Evolutionary conservation across 805 yeast species (phyloP).

Genomic region (Wickerhamomyces ciferrii): DNA sequence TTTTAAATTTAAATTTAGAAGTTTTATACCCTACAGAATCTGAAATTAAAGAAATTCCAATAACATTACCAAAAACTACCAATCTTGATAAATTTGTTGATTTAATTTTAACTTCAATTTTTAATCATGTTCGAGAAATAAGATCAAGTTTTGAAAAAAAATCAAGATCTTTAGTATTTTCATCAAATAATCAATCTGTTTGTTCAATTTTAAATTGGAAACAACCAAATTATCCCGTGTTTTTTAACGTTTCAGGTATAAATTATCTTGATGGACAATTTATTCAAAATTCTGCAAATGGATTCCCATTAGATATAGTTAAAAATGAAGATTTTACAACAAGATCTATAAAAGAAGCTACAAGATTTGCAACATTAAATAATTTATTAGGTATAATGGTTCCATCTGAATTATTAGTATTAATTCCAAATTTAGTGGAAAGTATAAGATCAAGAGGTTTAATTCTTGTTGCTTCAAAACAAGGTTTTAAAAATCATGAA

Average conservation of each 20-base stretch:
- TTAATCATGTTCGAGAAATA: slow-evolving; percentile 60
- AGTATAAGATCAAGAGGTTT: slow-evolving; percentile 77
- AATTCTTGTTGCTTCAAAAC: slow-evolving; percentile 68
- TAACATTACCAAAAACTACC: slow-evolving; percentile 33
- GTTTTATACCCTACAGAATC: slow-evolving; percentile 67
- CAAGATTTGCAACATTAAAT: slow-evolving; percentile 72
- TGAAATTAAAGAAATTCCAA: slow-evolving; percentile 36
- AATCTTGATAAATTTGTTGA: slow-evolving; percentile 76
- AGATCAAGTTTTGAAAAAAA: slow-evolving; percentile 30
- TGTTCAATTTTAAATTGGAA: slow-evolving; percentile 96
- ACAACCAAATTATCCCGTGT: slow-evolving; percentile 96
- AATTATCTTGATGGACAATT: slow-evolving; percentile 30
- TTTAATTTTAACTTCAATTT: slow-evolving; percentile 60
- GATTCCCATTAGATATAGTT: slow-evolving; percentile 23
- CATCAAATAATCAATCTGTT: slow-evolving; percentile 83
- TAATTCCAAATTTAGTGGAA: slow-evolving; percentile 73
- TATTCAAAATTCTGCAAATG: slow-evolving; percentile 35
- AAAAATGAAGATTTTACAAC: slow-evolving; percentile 38
- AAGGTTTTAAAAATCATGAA: slow-evolving; percentile 20
- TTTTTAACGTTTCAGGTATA: slow-evolving; percentile 74
- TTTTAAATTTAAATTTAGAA: slow-evolving; percentile 67
- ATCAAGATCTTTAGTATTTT: slow-evolving; percentile 69
- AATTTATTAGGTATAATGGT: slow-evolving; percentile 82
- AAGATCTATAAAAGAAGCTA: slow-evolving; percentile 76
- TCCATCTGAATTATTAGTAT: slow-evolving; percentile 60